Evolutionary conservation across 768 basidiomycete genomes (phyloP).

Genomic region (Amanita brunnescens): DNA sequence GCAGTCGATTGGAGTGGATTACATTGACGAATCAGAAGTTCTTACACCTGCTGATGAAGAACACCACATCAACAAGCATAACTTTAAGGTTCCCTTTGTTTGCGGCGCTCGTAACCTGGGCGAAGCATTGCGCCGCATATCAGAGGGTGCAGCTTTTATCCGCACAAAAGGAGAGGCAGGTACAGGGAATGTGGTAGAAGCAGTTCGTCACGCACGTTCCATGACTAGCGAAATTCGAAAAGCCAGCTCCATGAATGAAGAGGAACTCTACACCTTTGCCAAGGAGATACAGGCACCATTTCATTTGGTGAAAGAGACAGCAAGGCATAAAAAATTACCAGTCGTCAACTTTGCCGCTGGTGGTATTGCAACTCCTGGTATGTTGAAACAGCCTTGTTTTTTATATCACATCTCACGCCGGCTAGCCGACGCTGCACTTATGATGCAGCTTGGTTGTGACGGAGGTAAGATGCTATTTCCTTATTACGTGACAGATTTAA

Average conservation of each 20-base stretch:
- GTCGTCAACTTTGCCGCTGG: constrained; percentile 98
- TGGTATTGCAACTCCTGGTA: constrained; percentile 86
- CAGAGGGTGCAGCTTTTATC: constrained; percentile 97
- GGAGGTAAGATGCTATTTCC: constrained; percentile 54
- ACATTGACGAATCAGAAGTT: constrained; percentile 93
- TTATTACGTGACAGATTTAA: neutral
- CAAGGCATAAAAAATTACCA: constrained; percentile 85
- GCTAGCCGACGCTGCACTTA: constrained; percentile 87
- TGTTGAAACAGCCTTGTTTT: constrained; percentile 8
- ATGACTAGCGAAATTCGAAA: constrained; percentile 80
- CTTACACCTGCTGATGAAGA: constrained; percentile 94
- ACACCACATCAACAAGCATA: constrained; percentile 95
- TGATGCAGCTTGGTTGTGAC: constrained; percentile 98
- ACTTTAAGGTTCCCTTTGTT: constrained; percentile 92
- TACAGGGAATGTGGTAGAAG: constrained; percentile 87
- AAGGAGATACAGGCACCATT: constrained; percentile 91
- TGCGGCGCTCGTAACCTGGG: constrained; percentile 94
- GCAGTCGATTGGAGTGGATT: no score
- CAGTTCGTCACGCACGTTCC: constrained; percentile 85
- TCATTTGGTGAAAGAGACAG: constrained; percentile 93
- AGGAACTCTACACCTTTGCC: constrained; percentile 89
- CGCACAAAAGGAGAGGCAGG: constrained; percentile 95
- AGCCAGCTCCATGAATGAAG: constrained; percentile 84
- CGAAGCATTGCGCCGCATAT: constrained; percentile 92
- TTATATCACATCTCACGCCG: constrained; percentile 7